These are phyloP conservation scores for Exutisphaerella laricina DNA, from an alignment of 2,329 filamentous ascomycete species.

Conservation along the genomic window DNA sequence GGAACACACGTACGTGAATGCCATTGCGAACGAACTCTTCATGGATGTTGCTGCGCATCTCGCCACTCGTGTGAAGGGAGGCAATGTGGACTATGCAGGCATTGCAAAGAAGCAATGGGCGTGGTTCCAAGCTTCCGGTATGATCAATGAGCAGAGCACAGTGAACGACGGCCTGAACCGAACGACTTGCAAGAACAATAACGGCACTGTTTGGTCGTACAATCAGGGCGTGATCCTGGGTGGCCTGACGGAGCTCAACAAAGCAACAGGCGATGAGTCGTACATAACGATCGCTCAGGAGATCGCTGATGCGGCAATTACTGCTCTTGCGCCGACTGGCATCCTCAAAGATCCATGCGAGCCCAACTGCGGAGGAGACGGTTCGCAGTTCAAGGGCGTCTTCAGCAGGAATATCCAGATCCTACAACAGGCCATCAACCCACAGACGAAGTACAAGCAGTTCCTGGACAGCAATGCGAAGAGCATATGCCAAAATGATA, in stretches of 20 bases:
- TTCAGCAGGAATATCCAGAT: conserved; percentile 61
- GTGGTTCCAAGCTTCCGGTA: conserved; percentile 48
- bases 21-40: conserved; percentile 55
- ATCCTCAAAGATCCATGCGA: conserved; percentile 39
- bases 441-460: conserved; percentile 43
- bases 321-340: conserved; percentile 33
- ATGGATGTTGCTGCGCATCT: conserved; percentile 51
- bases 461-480: conserved; percentile 60
- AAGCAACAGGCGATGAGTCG: conserved; percentile 22
- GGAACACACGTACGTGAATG: conserved; percentile 44
- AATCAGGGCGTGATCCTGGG: conserved; percentile 59
- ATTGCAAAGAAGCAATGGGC: conserved; percentile 46
- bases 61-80: conserved; percentile 44
- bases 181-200: conserved; percentile 49
- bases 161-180: conserved; percentile 51
- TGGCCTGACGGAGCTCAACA: conserved; percentile 51
- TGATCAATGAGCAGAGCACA: conserved; percentile 46
- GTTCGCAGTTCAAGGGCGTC: conserved; percentile 65
- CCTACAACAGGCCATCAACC: conserved; percentile 50
- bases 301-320: conserved; percentile 40
- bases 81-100: conserved; percentile 38
- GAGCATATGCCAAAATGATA: conserved; percentile 58
- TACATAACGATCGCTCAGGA: conserved; percentile 34
- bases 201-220: conserved; percentile 41
- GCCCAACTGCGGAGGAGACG: conserved; percentile 38